Evolutionary conservation across 176 grass and related monocot genomes (phyloP), one percentile per base, ranked within the genome.

Genomic region (Cocos nucifera): DNA sequence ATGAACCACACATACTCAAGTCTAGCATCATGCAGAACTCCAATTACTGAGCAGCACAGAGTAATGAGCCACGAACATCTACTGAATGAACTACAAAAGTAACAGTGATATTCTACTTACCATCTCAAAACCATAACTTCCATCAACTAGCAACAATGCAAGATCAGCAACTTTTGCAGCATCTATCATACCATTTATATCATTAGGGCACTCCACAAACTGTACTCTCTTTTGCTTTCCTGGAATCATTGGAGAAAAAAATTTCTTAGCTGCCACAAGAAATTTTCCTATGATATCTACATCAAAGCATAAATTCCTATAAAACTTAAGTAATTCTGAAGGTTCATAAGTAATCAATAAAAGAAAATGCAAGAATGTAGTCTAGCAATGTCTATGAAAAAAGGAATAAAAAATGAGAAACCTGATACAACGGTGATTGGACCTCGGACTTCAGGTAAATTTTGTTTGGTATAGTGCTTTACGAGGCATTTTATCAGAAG

Each of bases 51-150:
- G 35, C 35, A 44, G 9, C 35, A 44, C 10, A 44, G 35, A 14
- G 10, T 44, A 44, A 44, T 2, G 12, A 44, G 35, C 35, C 35
- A 44, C 14, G 35, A 44, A 44, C 35, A 12, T 44, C 27, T 61
- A 17, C 58, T 9, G 8, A 60, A 60, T 29, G 15, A 83, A 59
- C 24, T 61, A 56, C 17, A 50, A 72, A 62, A 51, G 65, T 72
- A 50, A 67, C 48, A 57, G 8, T 57, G 51, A 64, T 53, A 19
- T 65, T 4, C 15, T 22, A 22, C 66, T 78, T n/a, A 98, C 93
- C 93, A 98, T 98, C 78, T 92, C 93, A 89, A 92, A 98, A 57
- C 87, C 93, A 78, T 92, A 98, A 79, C 84, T 89, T 67, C 87
- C 93, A 67, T 98, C 93, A 26, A 98, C 83, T 59, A 98, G 79